Evolutionary conservation across 495 filamentous ascomycete genomes (phyloP).

Genomic region (Daldinia grandis): DNA sequence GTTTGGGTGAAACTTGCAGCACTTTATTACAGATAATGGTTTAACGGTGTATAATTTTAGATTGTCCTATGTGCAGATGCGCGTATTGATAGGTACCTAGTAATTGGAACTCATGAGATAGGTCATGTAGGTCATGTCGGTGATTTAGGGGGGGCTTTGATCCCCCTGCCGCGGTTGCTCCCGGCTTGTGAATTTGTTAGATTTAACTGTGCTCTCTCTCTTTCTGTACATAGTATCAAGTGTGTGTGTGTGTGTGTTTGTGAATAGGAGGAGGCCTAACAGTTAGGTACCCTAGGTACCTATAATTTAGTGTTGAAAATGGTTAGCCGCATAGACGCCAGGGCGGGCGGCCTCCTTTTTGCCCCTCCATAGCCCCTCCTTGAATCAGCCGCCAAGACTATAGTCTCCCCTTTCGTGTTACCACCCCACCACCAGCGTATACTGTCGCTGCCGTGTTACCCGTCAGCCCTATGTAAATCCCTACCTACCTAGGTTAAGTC

Average conservation of each 20-base stretch:
- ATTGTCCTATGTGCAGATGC: no score
- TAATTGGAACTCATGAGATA: no score
- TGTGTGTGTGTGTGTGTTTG: no score
- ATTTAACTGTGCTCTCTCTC: no score
- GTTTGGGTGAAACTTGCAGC: conserved; percentile 26
- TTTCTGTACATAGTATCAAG: no score
- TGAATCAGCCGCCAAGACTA: conserved; percentile 11
- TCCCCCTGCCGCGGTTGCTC: neutral
- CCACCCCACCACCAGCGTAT: neutral
- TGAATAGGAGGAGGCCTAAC: neutral
- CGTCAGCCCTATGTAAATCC: conserved; percentile 31
- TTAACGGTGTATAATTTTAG: neutral
- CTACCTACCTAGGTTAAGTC: no score
- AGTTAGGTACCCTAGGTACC: neutral
- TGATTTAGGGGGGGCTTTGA: neutral
- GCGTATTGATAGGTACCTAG: no score
- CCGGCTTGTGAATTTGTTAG: neutral
- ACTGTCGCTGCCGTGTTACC: neutral
- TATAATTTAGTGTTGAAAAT: neutral
- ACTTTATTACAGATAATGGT: neutral
- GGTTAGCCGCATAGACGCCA: neutral
- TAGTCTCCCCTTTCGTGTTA: neutral
- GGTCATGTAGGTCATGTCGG: neutral
- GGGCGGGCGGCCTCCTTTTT: conserved; percentile 17
- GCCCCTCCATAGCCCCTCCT: conserved; percentile 8